Evolutionary conservation across 495 filamentous ascomycete species (phyloP).

Genomic region (Talaromyces wortmannii): DNA sequence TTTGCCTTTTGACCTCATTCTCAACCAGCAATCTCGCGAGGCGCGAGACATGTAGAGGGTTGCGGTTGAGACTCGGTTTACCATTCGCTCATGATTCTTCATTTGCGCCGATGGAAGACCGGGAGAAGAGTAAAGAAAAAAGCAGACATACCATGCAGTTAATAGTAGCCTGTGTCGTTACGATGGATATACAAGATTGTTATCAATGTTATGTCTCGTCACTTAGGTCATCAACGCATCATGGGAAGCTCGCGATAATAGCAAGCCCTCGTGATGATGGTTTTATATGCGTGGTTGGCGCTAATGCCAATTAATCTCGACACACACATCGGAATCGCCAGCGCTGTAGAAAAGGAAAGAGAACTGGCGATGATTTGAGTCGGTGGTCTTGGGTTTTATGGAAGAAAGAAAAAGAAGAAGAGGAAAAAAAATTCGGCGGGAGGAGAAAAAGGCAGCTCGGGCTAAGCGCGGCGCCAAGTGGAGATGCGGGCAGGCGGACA

Average conservation of each 20-base stretch:
- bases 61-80: conserved; percentile 72
- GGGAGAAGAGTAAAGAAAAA: conserved; percentile 1
- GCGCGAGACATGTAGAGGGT: conserved; percentile 26
- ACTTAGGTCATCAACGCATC: conserved; percentile 98
- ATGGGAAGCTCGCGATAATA: conserved; percentile 62
- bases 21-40: conserved; percentile 52
- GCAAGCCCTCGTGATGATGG: conserved; percentile 96
- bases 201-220: conserved; percentile 55
- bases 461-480: neutral
- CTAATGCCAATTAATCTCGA: conserved; percentile 57
- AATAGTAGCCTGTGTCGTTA: too few relatives aligned
- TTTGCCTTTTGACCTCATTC: conserved; percentile 67
- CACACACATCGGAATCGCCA: conserved; percentile 85
- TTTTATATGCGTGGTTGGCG: conserved; percentile 82
- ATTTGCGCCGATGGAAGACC: conserved; percentile 16
- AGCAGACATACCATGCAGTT: conserved; percentile 1
- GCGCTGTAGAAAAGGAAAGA: conserved; percentile 53
- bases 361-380: conserved; percentile 88
- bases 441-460: conserved; percentile 9
- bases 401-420: conserved; percentile 25
- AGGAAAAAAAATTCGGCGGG: conserved; percentile 11
- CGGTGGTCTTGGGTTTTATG: conserved; percentile 68
- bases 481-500: conserved; percentile 2
- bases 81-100: conserved; percentile 67
- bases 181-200: too few relatives aligned